Evolutionary conservation across 2,329 filamentous ascomycete genomes (phyloP), one percentile per base, ranked within the genome.

Genomic region (Emmonsiellopsis sp.): DNA sequence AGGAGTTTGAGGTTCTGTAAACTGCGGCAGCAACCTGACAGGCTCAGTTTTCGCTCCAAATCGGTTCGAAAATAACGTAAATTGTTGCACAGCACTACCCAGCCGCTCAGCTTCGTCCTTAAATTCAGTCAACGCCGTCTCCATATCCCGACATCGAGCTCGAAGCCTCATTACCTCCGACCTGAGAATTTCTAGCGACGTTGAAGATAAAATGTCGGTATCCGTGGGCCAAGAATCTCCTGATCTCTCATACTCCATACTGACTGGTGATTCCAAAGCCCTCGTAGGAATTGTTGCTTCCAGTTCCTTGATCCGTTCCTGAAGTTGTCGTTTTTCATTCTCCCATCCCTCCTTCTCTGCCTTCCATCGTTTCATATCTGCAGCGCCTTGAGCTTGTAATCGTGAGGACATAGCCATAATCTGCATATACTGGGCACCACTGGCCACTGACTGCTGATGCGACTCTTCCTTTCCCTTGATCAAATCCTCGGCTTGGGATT

Each of bases 401-500:
- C 67, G 64, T 6, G 68, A 70, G 31, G 74, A 73, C 71, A 77
- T 75, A 39, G 76, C 74, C 60, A 79, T 66, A 60, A 79, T 79
- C 49, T 71, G 70, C 59, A 73, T 68, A 64, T 77, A 78, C 62
- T 79, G 76, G 52, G 69, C 69, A 34, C 73, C 74, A 49, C 76
- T 75, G 3, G 68, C 66, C 2, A 66, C 65, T 3, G 71, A 62
- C 48, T 74, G 67, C 32, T 65, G 61, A n/a, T 72, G 66, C 14
- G 71, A 72, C 45, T 74, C 69, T 42, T 80, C 77, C 43, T 76
- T 65, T 54, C 71, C 74, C 53, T 70, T 69, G 44, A 74, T 68
- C 42, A 78, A 61, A 8, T 79, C 74, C 53, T 77, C 73, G 2
- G 79, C 65, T 53, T 78, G 73, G 33, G 56, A 62, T 60, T 80